Conservation (phyloP, 129 eudicot genomes). For the Flaveria robusta region DNA sequence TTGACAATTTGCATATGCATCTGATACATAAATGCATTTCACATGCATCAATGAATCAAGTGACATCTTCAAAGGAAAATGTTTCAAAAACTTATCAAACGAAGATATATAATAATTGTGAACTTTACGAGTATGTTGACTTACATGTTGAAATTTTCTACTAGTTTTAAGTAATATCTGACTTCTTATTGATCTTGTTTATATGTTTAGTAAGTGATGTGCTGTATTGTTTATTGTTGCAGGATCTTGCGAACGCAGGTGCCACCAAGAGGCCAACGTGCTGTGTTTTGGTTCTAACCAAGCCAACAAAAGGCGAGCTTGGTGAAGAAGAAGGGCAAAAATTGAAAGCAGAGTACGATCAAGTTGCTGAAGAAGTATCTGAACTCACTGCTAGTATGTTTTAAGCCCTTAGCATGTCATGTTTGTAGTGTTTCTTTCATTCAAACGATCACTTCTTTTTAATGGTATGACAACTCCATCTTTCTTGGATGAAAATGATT, state of each 20-base stretch:
- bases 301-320: slow-evolving; percentile 86
- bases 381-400: slow-evolving; percentile 65
- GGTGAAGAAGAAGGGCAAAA: slow-evolving; percentile 65
- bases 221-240: slow-evolving; percentile 23
- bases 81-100: background rate
- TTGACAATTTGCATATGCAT: no score
- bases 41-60: no score
- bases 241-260: slow-evolving; percentile 99
- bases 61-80: no score
- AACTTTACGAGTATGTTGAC: background rate
- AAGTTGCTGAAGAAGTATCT: slow-evolving; percentile 64
- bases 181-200: background rate
- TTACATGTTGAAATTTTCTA: background rate
- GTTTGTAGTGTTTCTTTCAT: no score
- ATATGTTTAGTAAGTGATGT: background rate
- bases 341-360: slow-evolving; percentile 74
- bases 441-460: no score
- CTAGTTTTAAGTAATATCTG: background rate
- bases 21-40: no score
- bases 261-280: slow-evolving; percentile 97
- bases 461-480: no score
- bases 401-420: slow-evolving; percentile 11
- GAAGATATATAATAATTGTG: background rate
- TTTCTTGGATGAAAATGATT: no score
- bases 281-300: slow-evolving; percentile 77